Evolutionary conservation across 345 rosid species (phyloP).

Genomic region (Eucalyptus marginata): DNA sequence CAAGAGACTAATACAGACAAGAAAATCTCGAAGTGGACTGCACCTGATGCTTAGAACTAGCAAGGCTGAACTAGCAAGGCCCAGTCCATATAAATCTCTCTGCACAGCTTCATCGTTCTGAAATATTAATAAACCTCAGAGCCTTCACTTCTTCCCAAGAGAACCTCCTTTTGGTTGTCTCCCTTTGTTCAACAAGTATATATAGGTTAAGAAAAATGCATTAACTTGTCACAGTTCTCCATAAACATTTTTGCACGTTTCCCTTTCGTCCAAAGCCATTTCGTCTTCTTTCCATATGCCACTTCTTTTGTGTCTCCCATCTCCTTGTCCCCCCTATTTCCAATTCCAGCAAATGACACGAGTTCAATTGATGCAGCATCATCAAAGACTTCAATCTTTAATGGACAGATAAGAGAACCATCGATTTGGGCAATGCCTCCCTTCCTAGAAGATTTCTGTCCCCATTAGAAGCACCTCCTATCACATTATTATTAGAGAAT

Average conservation of each 20-base stretch:
- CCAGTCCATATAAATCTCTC: conserved; percentile 35
- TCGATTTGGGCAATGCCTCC: conserved; percentile 9
- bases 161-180: conserved; percentile 20
- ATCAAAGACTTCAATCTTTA: conserved; percentile 54
- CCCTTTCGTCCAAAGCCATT: conserved; percentile 18
- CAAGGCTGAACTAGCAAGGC: conserved; percentile 44
- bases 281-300: conserved; percentile 24
- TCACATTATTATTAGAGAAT: neutral
- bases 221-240: neutral
- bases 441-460: neutral
- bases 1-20: neutral
- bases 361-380: conserved; percentile 58
- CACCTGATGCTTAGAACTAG: conserved; percentile 27
- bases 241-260: neutral
- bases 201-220: neutral
- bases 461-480: neutral
- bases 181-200: neutral
- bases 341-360: conserved; percentile 8
- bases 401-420: conserved; percentile 18
- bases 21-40: conserved; percentile 6
- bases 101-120: conserved; percentile 49
- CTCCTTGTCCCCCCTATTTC: conserved; percentile 13
- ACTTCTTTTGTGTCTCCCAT: conserved; percentile 9
- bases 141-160: conserved; percentile 54
- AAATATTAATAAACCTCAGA: conserved; percentile 45